Conservation (phyloP, 2,329 filamentous ascomycete species). For the Trichoderma breve region DNA sequence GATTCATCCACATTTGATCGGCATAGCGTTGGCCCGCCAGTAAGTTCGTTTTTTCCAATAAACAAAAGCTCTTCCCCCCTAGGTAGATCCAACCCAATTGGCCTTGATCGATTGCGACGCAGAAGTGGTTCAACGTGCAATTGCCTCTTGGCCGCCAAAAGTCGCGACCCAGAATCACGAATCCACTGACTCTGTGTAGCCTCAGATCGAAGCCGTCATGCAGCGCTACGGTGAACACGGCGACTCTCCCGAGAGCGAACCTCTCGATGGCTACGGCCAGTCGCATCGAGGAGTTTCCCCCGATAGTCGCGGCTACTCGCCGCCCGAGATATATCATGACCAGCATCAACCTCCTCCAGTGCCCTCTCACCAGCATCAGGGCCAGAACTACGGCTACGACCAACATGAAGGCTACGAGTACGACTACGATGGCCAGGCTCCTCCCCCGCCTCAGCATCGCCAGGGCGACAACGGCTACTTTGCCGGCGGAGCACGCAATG, state of each 20-base stretch:
- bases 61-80: neutral
- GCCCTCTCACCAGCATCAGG: neutral
- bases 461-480: slow-evolving; percentile 6
- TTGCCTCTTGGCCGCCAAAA: neutral
- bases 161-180: neutral
- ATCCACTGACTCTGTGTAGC: neutral
- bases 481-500: slow-evolving; percentile 3
- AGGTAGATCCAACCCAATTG: neutral
- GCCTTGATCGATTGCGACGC: neutral
- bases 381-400: slow-evolving; percentile 11
- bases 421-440: neutral
- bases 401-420: slow-evolving; percentile 8
- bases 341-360: neutral
- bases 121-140: neutral
- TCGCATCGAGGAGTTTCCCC: slow-evolving; percentile 25
- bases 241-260: slow-evolving; percentile 38
- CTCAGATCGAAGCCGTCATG: slow-evolving; percentile 27
- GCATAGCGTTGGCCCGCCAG: slow-evolving; percentile 13
- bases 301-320: slow-evolving; percentile 24
- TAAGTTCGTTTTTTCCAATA: neutral
- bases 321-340: slow-evolving; percentile 29
- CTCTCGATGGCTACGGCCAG: slow-evolving; percentile 30
- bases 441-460: slow-evolving; percentile 18
- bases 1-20: slow-evolving; percentile 8
- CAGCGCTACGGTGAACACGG: slow-evolving; percentile 30